Evolutionary conservation across 306 rosid species (phyloP).

Genomic region (Quillaja saponaria): DNA sequence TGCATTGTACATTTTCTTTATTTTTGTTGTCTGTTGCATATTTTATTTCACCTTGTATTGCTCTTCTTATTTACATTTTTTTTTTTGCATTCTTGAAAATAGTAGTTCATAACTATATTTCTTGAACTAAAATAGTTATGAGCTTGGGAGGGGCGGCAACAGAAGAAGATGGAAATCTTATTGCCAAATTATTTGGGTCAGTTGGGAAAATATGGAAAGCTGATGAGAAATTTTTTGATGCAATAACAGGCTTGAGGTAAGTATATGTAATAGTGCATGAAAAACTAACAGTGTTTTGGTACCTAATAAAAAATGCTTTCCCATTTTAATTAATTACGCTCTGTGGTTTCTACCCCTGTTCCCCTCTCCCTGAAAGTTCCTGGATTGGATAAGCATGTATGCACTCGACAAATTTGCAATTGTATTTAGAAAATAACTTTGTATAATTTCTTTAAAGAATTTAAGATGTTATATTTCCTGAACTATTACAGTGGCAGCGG

Average conservation of each 20-base stretch:
- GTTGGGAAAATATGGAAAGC: slow-evolving; percentile 87
- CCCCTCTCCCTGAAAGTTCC: not conserved
- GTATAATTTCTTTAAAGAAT: slow-evolving; percentile 4
- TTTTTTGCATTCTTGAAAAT: not conserved
- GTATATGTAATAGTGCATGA: slow-evolving; percentile 3
- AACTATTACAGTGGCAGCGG: slow-evolving; percentile 79
- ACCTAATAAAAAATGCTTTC: no score
- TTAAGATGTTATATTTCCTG: not conserved
- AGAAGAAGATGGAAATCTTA: slow-evolving; percentile 72
- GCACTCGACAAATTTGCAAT: not conserved
- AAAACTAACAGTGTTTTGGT: not conserved
- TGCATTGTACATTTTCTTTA: not conserved
- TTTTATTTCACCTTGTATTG: no score
- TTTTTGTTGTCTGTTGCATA: not conserved
- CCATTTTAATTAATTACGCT: no score
- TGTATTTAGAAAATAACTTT: slow-evolving; percentile 6
- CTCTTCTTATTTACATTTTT: no score
- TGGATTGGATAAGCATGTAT: not conserved
- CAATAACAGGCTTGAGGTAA: slow-evolving; percentile 89
- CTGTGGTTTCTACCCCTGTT: slow-evolving; percentile 8
- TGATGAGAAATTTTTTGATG: slow-evolving; percentile 88
- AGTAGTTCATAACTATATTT: not conserved
- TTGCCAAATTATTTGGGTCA: slow-evolving; percentile 77
- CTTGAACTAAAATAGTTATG: slow-evolving; percentile 61
- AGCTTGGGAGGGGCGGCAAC: slow-evolving; percentile 76